Conservation (phyloP, 169 alveolate genomes). For the Plasmodium knowlesi region DNA sequence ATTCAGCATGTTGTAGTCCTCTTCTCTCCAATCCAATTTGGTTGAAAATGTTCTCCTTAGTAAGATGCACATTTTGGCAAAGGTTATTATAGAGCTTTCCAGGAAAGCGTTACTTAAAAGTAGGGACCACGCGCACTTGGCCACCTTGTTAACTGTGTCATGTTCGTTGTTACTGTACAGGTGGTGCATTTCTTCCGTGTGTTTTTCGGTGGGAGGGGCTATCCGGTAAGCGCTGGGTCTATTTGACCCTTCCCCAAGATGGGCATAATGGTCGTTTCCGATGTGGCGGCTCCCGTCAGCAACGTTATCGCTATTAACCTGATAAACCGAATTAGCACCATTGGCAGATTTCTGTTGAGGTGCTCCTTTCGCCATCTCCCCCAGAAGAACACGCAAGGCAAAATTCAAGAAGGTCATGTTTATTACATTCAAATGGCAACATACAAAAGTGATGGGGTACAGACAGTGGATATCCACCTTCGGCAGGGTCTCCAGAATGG, state of each 20-base stretch:
- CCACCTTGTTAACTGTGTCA: conserved; percentile 2
- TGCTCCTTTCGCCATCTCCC: conserved; percentile 2
- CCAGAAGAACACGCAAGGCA: not conserved
- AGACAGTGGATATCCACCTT: conserved; percentile 8
- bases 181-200: not conserved
- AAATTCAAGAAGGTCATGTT: not conserved
- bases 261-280: not conserved
- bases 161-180: not conserved
- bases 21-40: conserved; percentile 4
- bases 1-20: conserved; percentile 35
- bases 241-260: not conserved
- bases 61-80: conserved; percentile 43
- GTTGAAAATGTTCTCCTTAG: conserved; percentile 26
- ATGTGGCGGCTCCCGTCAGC: not conserved
- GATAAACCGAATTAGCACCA: not conserved
- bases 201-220: not conserved
- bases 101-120: conserved; percentile 11
- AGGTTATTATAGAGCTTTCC: conserved; percentile 29
- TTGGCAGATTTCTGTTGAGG: not conserved
- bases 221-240: not conserved
- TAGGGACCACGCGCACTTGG: conserved; percentile 47
- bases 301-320: not conserved
- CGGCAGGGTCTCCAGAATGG: not conserved
- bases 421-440: conserved; percentile 44
- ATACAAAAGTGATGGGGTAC: conserved; percentile 16